Base-by-base conservation (phyloP, 2,329 filamentous ascomycete species). In the Gyromitra esculenta region DNA sequence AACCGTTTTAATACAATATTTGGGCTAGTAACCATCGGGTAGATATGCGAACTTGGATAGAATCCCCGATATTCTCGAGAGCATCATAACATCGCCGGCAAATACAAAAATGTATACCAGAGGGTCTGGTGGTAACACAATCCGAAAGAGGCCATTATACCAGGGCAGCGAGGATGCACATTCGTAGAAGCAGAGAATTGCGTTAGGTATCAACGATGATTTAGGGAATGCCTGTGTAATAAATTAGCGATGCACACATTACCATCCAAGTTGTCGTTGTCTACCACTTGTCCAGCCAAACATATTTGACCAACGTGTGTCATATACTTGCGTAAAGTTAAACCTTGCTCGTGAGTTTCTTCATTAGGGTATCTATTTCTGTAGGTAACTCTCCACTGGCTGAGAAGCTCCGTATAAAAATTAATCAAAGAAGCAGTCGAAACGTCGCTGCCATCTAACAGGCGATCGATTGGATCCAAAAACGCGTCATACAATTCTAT, bases 41-140 rank as follows among this genome's bases (percentile, higher is more conserved):
- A 37, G 57, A 68, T 74, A 59, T 62, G 69, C 79, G 13, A 74
- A 81, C 73, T 72, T 85, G 1, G 91, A 89, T 37, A 96, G 86
- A 35, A 94, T 86, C 63, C 87, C 86, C 81, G 90, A 93, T 43
- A 93, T 87, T 5, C 91, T 89, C 5, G 92, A 92, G 2, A 92
- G 85, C 15, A 88, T 88, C 18, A 87, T 87, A 13, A 90, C 85
- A 1, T 89, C 91, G 21, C 86, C 84, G 74, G 86, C 88, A 82
- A 96, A 94, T 78, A 90, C 86, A 50, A 96, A 85, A 8, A 87
- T 87, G 83, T 96, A 96, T 25, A 94, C 86, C 8, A 93, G 86
- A 2, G 88, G 85, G 1, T 89, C 86, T 0, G 90, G 87, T 0
- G 92, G 93, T 21, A 94, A 87, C 72, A 89, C 87, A 78, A 95